Evolutionary conservation across 495 filamentous ascomycete genomes (phyloP).

Genomic region (Darksidea phi): DNA sequence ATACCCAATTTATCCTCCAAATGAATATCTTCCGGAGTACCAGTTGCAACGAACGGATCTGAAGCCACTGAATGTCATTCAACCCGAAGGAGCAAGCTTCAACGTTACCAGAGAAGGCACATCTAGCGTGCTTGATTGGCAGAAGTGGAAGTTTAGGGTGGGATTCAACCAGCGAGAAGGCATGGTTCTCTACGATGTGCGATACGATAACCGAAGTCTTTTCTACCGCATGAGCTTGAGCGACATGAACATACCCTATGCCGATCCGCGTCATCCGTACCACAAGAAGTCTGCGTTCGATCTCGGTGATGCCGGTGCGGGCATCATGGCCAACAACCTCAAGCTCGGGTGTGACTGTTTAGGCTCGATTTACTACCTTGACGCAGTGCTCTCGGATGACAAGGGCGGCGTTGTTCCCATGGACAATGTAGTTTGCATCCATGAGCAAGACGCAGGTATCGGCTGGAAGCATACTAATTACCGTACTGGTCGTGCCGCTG

Average conservation of each 20-base stretch:
- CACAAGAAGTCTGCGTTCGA: constrained; percentile 80
- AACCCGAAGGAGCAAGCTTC: constrained; percentile 77
- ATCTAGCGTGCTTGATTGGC: constrained; percentile 58
- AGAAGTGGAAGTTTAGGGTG: constrained; percentile 70
- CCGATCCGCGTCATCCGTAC: constrained; percentile 67
- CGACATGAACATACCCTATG: constrained; percentile 81
- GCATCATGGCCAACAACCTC: constrained; percentile 73
- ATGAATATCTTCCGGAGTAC: constrained; percentile 73
- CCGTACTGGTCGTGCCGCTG: constrained; percentile 65
- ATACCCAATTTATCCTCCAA: constrained; percentile 56
- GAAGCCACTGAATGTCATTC: constrained; percentile 73
- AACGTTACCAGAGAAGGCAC: constrained; percentile 48
- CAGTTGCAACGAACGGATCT: constrained; percentile 63
- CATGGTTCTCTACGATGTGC: constrained; percentile 63
- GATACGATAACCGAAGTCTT: constrained; percentile 64
- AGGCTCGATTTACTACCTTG: constrained; percentile 74
- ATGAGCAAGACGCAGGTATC: constrained; percentile 73
- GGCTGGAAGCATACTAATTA: constrained; percentile 84
- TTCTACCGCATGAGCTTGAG: constrained; percentile 68
- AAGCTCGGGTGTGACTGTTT: constrained; percentile 54
- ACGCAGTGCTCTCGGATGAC: constrained; percentile 53
- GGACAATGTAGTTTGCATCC: constrained; percentile 76
- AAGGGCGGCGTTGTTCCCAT: constrained; percentile 60
- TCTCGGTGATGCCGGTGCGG: constrained; percentile 72
- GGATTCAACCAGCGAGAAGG: constrained; percentile 75